Evolutionary conservation across 148 eudicot species (phyloP), one percentile per base, ranked within the genome.

Genomic region (Rheum nobile): DNA sequence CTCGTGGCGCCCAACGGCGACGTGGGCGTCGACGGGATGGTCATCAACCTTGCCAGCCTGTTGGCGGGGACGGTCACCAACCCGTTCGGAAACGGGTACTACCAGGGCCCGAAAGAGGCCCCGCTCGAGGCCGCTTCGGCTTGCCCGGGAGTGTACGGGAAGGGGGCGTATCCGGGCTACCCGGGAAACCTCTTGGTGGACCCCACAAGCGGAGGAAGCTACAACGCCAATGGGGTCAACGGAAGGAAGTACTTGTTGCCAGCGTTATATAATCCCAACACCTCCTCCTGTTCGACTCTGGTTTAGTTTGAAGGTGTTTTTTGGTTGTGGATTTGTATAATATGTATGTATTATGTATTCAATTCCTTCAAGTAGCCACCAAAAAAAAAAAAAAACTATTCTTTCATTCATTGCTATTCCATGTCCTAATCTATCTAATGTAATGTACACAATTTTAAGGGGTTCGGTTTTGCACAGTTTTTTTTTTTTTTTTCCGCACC

Each of bases 111-210:
- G 1, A 76, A 83, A 0, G 82, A 70, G 0, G 91, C 87, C 1
- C 91, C 87, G 0, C 76, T 88, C 0, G 88, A 88, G 73, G 89
- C 86, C 0, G 82, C 85, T 1, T 74, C 89, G 3, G 86, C 91
- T 19, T 88, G 89, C 35, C 74, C 86, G 0, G 91, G 91, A 7
- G 82, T 85, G 0, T 88, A 79, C 34, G 91, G 79, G 0, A 77
- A 77, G 5, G 89, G 89, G 46, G 87, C 87, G 0, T 88, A 88
- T 67, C 91, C 91, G 29, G 91, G 91, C 0, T 86, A 86, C 50
- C 83, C 91, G 0, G 91, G 91, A 29, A 63, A 81, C 31, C 57
- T 88, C 34, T 32, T 88, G 71, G 84, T 86, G 71, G 91, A 86
- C 24, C 19, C 73, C 0, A 77, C 79, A 0, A 74, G 71, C 3